Base-by-base conservation (phyloP, 768 basidiomycete species). In the Hortiboletus flavorubellus region DNA sequence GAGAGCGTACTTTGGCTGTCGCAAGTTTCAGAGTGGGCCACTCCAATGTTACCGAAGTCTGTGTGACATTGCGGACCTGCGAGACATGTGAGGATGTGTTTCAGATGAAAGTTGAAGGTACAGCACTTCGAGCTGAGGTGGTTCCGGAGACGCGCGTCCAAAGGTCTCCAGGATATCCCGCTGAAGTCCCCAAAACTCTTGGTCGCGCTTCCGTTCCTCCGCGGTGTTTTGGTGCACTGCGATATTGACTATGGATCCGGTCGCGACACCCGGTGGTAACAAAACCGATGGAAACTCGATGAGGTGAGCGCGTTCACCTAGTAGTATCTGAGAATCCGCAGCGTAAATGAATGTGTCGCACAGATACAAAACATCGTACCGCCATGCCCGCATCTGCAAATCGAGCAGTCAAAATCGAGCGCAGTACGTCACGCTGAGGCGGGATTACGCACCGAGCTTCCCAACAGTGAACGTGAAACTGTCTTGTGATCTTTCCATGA, bases 251-350 rank as follows among this genome's bases (percentile, higher is more conserved):
- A 99, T 98, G 18, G 93, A 97, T 6, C 97, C 97, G 0, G 95
- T 85, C 9, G 89, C 86, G 1, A 93, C 87, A 14, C 95, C 95
- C 0, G 94, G 91, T 1, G 97, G 97, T 8, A 98, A 77, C 1
- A 98, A 82, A 38, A 99, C 80, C 0, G 97, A 98, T 2, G 97
- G 97, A 71, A 98, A 99, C 72, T 99, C 96, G 64, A 99, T 96
- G 35, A 98, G 80, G 67, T 98, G 96, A 16, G 95, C 95, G 41
- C 93, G 83, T 70, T 92, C 93, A 15, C 96, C 94, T 14, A 98
- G 80, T 2, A 96, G 81, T 60, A 97, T 95, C 93, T 93, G 21
- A 41, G 11, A 16, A 41, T 26, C 39, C 15, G 18, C 41, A 38
- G 42, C 5, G 34, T 59, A 39, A 59, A 47, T 30, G 21, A 53